These are phyloP conservation scores for Penicillium decumbens DNA, from an alignment of 2,329 filamentous ascomycete genomes.

Conservation along the genomic window DNA sequence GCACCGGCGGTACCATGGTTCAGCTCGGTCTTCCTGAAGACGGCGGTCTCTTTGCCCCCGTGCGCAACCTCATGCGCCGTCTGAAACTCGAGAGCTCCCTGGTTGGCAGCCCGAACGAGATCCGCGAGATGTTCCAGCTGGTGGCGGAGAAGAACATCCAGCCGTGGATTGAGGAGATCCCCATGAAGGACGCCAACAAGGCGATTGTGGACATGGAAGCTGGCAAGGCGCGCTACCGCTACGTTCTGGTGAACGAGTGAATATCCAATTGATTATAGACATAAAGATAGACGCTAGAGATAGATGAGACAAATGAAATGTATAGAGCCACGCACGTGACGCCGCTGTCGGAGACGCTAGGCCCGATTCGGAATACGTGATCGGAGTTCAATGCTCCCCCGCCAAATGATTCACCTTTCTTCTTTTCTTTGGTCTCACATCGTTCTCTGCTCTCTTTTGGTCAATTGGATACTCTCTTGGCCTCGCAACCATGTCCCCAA, in stretches of 20 bases:
- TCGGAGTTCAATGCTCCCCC: conserved; percentile 6
- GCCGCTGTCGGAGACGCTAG: conserved; percentile 30
- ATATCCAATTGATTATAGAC: background rate
- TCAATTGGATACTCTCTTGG: background rate
- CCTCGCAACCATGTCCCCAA: conserved; percentile 24
- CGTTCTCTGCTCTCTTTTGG: background rate
- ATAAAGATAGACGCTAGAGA: background rate
- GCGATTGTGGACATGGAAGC: conserved; percentile 44
- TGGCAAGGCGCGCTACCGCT: conserved; percentile 46
- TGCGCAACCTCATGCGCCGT: conserved; percentile 55
- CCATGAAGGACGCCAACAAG: conserved; percentile 44
- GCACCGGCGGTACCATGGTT: conserved; percentile 56
- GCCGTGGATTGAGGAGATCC: conserved; percentile 42
- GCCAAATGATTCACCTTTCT: conserved; percentile 19
- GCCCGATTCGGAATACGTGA: conserved; percentile 10
- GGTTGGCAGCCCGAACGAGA: conserved; percentile 40
- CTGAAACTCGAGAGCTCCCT: conserved; percentile 48
- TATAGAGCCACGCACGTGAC: conserved; percentile 19
- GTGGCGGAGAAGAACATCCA: conserved; percentile 38
- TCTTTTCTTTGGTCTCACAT: background rate
- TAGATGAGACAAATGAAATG: background rate
- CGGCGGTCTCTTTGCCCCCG: conserved; percentile 48
- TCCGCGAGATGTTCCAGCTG: conserved; percentile 44
- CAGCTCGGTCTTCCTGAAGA: conserved; percentile 65
- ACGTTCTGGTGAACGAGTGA: conserved; percentile 43